A percentile compares a stretch with the other conserved stretches of the same genome.
phyloP scores from a whole-genome alignment of 306 rosid genomes.

The Begonia fuchsioides region DNA sequence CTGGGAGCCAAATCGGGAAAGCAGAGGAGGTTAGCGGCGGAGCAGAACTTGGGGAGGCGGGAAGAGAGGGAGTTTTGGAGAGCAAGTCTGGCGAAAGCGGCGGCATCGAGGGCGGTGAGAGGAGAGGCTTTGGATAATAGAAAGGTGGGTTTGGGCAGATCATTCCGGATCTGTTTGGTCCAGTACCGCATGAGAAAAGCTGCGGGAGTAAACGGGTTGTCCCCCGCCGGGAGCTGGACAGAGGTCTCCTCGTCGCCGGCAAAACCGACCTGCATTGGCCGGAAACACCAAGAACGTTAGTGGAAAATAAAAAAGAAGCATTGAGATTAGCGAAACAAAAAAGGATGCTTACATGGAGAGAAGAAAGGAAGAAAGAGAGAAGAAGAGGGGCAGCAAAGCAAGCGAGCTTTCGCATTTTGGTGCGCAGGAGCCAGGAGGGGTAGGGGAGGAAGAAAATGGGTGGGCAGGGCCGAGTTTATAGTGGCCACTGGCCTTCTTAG shows the following conservation, averaged over 20 bases:
- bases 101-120: slow-evolving; percentile 38
- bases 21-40: slow-evolving; percentile 74
- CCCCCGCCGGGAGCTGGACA: slow-evolving; percentile 15
- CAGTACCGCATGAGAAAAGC: slow-evolving; percentile 65
- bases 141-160: slow-evolving; percentile 33
- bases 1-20: slow-evolving; percentile 39
- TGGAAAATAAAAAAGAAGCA: too few species aligned
- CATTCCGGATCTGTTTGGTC: slow-evolving; percentile 78
- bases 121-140: slow-evolving; percentile 73
- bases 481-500: too few species aligned
- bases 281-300: neutral
- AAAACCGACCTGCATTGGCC: slow-evolving; percentile 50
- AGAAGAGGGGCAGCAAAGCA: neutral
- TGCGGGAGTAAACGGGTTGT: slow-evolving; percentile 66
- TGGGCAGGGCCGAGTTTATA: slow-evolving; percentile 40
- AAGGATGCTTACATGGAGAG: neutral
- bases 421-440: slow-evolving; percentile 5
- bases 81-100: slow-evolving; percentile 51
- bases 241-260: slow-evolving; percentile 6
- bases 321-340: neutral
- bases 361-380: neutral
- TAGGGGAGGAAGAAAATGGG: slow-evolving; percentile 26
- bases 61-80: slow-evolving; percentile 32
- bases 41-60: slow-evolving; percentile 59
- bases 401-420: neutral